Conservation (phyloP, 306 rosid species). For the Quercus parvula region DNA sequence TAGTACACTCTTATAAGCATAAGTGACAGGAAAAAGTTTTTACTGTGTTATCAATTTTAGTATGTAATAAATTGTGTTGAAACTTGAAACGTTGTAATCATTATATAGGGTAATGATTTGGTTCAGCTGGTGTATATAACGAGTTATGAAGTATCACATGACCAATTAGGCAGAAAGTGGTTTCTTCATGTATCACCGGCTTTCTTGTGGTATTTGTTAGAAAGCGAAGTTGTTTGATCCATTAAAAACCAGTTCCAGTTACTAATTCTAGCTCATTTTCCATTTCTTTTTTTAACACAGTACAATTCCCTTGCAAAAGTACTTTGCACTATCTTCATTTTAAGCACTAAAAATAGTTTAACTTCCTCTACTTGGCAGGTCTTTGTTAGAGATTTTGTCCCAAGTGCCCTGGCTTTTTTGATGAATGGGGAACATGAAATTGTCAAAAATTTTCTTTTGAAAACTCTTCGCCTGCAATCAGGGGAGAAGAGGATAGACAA, state of each 20-base stretch:
- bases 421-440: conserved; percentile 34
- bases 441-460: conserved; percentile 32
- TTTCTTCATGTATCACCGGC: neutral
- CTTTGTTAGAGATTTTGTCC: conserved; percentile 36
- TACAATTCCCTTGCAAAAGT: neutral
- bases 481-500: conserved; percentile 30
- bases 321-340: neutral
- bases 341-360: neutral
- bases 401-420: conserved; percentile 36
- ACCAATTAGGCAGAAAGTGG: too few relatives aligned
- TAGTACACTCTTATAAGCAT: too few relatives aligned
- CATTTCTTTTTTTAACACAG: neutral
- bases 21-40: too few relatives aligned
- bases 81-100: too few relatives aligned
- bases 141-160: neutral
- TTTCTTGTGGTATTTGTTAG: neutral
- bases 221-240: neutral
- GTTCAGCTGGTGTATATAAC: too few relatives aligned
- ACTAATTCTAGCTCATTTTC: too few relatives aligned
- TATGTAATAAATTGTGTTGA: too few relatives aligned
- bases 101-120: too few relatives aligned
- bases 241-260: neutral
- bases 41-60: too few relatives aligned
- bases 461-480: conserved; percentile 34
- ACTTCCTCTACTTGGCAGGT: conserved; percentile 15